phyloP scores from a whole-genome alignment of 768 basidiomycete species.

The Termitomyces sp. region DNA sequence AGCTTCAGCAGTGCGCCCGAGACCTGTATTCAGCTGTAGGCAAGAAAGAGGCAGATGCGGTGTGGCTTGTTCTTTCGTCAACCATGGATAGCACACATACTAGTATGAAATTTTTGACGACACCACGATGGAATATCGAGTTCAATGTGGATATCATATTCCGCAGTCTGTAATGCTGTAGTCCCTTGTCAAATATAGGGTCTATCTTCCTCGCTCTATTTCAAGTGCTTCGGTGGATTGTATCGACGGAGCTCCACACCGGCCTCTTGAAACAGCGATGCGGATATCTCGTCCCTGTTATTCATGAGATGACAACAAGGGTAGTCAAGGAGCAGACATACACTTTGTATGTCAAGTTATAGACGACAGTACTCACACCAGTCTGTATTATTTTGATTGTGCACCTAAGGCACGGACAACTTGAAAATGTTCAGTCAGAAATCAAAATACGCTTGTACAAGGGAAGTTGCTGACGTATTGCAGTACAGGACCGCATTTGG shows the following conservation, averaged over 20 bases:
- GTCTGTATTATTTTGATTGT: slow-evolving; percentile 97
- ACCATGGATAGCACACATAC: slow-evolving; percentile 40
- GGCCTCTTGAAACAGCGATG: slow-evolving; percentile 70
- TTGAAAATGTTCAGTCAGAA: slow-evolving; percentile 23
- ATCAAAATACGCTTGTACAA: neutral
- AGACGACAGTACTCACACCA: slow-evolving; percentile 88
- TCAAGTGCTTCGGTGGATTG: slow-evolving; percentile 29
- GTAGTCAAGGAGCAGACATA: slow-evolving; percentile 29
- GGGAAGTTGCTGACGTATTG: slow-evolving; percentile 70
- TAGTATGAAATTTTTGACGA: slow-evolving; percentile 43
- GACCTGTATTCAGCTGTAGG: slow-evolving; percentile 58
- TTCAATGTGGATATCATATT: slow-evolving; percentile 34
- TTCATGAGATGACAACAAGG: neutral
- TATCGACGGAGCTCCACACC: slow-evolving; percentile 77
- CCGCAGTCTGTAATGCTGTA: slow-evolving; percentile 2
- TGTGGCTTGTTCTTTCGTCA: slow-evolving; percentile 72
- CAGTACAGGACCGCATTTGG: slow-evolving; percentile 86
- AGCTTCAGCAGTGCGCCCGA: slow-evolving; percentile 64
- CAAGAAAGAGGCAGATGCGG: slow-evolving; percentile 66
- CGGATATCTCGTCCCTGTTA: slow-evolving; percentile 75
- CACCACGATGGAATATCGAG: slow-evolving; percentile 59
- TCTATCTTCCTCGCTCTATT: slow-evolving; percentile 16
- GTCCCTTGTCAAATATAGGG: neutral
- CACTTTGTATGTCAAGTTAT: slow-evolving; percentile 96
- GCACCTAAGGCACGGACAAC: slow-evolving; percentile 97